These are phyloP conservation scores for Aureobasidium sp. DNA, from an alignment of 2,329 filamentous ascomycete genomes.

Conservation along the genomic window DNA sequence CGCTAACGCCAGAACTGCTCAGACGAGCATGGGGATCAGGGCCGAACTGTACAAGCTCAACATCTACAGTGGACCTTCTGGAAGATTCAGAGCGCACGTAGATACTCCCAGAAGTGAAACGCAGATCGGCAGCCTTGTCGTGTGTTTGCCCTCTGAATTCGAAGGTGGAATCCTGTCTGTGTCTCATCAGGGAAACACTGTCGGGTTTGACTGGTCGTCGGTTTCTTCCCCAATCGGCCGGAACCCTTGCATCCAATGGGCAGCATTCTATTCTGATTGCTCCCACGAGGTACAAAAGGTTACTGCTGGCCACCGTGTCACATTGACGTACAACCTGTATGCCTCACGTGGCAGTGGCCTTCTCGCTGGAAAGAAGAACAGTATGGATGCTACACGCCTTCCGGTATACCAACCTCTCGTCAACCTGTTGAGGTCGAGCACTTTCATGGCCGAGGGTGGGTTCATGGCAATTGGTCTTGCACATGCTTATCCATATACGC, in stretches of 20 bases:
- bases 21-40: slow-evolving; percentile 26
- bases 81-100: slow-evolving; percentile 21
- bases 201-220: slow-evolving; percentile 35
- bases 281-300: slow-evolving; percentile 46
- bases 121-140: slow-evolving; percentile 21
- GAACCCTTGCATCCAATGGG: slow-evolving; percentile 33
- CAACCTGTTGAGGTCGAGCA: slow-evolving; percentile 22
- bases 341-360: slow-evolving; percentile 29
- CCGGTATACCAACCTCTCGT: slow-evolving; percentile 30
- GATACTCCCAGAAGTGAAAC: slow-evolving; percentile 21
- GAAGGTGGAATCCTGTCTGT: slow-evolving; percentile 37
- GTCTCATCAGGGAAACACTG: slow-evolving; percentile 30
- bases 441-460: slow-evolving; percentile 28
- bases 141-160: slow-evolving; percentile 16
- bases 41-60: slow-evolving; percentile 53
- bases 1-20: neutral
- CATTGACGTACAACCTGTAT: slow-evolving; percentile 53
- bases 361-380: slow-evolving; percentile 17
- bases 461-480: slow-evolving; percentile 17
- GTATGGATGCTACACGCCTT: slow-evolving; percentile 27
- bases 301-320: slow-evolving; percentile 44
- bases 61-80: slow-evolving; percentile 24
- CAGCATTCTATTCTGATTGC: slow-evolving; percentile 46
- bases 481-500: slow-evolving; percentile 21
- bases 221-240: neutral